These are phyloP conservation scores for Pseudocercospora pini-densiflorae DNA, from an alignment of 2,329 filamentous ascomycete genomes.

Conservation along the genomic window DNA sequence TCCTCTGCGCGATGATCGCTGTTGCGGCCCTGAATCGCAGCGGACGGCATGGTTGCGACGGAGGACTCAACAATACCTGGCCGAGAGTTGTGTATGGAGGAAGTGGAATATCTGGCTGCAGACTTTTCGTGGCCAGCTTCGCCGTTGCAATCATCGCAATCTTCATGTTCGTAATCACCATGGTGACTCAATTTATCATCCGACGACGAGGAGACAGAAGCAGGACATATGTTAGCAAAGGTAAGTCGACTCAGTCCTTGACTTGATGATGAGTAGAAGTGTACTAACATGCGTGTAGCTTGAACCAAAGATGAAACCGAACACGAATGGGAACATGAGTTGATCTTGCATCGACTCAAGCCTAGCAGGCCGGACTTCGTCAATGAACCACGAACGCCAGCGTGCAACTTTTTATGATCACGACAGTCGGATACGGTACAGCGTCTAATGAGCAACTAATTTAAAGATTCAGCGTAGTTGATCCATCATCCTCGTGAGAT, in stretches of 20 bases:
- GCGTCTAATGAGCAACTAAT: neutral
- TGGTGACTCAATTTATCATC: neutral
- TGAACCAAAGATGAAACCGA: neutral
- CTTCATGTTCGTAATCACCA: slow-evolving; percentile 6
- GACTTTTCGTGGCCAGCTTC: neutral
- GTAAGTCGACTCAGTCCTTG: neutral
- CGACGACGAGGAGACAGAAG: neutral
- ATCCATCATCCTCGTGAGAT: too few relatives aligned
- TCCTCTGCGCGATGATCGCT: slow-evolving; percentile 19
- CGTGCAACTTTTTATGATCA: neutral
- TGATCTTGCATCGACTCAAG: neutral
- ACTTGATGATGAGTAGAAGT: neutral
- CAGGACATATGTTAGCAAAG: neutral
- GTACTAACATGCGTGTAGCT: neutral
- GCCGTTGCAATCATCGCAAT: slow-evolving; percentile 11
- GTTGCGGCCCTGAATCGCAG: neutral
- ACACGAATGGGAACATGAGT: neutral
- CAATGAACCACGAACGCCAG: neutral
- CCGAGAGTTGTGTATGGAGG: neutral
- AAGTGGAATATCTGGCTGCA: neutral
- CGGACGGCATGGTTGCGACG: neutral
- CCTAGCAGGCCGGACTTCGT: neutral
- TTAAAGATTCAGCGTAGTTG: neutral
- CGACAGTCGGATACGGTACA: neutral
- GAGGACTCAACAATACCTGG: neutral